Percentiles rank a stretch among this genome's conserved stretches.
Conservation (phyloP, 2,329 filamentous ascomycete genomes). For the Colletotrichum salicis region DNA sequence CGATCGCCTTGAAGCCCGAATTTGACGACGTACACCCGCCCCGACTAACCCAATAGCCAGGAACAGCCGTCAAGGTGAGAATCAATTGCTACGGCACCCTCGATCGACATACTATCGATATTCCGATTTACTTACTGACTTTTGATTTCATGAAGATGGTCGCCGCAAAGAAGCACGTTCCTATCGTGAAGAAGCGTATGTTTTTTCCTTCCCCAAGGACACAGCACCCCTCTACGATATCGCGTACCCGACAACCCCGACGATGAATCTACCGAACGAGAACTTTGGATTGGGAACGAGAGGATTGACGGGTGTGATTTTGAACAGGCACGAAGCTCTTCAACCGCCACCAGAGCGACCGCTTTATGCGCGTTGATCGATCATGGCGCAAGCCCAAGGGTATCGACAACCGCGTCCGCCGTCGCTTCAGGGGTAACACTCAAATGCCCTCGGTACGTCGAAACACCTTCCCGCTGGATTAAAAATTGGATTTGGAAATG, state of each 20-base stretch:
- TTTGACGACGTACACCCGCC: conserved; percentile 19
- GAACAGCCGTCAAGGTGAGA: conserved; percentile 55
- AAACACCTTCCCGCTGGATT: conserved; percentile 9
- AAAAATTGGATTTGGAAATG: conserved; percentile 2
- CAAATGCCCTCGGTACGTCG: conserved; percentile 96
- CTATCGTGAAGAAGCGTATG: conserved; percentile 99
- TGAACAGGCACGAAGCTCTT: conserved; percentile 88
- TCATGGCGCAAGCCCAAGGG: conserved; percentile 99
- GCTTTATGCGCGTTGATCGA: conserved; percentile 89
- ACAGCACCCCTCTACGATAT: conserved; percentile 27
- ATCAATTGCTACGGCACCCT: conserved; percentile 27
- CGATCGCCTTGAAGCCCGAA: conserved; percentile 6
- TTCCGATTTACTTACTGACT: conserved; percentile 42
- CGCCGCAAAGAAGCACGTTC: conserved; percentile 98
- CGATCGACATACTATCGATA: conserved; percentile 18
- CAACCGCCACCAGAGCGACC: conserved; percentile 96
- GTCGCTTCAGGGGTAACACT: conserved; percentile 95
- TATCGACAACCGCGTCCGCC: conserved; percentile 98
- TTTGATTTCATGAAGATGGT: conserved; percentile 77
- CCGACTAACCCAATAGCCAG: conserved; percentile 47
- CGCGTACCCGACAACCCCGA: conserved; percentile 21
- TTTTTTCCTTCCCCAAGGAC: conserved; percentile 49
- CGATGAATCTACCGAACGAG: conserved; percentile 9
- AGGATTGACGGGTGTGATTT: conserved; percentile 50
- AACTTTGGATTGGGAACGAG: conserved; percentile 22